Base-by-base conservation (phyloP, 495 filamentous ascomycete species). In the Astrocystis sublimbata region DNA sequence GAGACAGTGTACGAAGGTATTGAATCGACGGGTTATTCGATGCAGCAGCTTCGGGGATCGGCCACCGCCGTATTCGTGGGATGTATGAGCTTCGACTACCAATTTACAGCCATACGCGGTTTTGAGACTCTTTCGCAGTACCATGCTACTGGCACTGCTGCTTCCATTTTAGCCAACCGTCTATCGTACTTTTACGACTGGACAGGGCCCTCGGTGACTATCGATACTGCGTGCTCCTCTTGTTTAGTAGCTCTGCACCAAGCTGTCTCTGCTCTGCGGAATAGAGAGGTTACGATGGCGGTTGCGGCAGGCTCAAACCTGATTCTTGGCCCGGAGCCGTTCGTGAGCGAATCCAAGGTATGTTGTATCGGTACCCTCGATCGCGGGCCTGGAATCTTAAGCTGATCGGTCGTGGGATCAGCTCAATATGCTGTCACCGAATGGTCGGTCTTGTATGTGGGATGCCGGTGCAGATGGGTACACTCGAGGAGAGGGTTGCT, bases 401-500 rank as follows among this genome's bases (percentile, higher is more conserved):
- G n/a, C n/a, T n/a, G n/a, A n/a, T n/a, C n/a, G n/a, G n/a, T n/a
- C n/a, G n/a, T n/a, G n/a, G n/a, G n/a, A n/a, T n/a, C n/a, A 69
- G 5, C 33, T 72, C 0, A 28, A 62, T 6, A 71, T 75, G 58
- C 60, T 79, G 6, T 58, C 55, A 4, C 68, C 71, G 0, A 65
- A 69, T 33, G 72, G 76, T 17, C 68, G 68, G 23, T 72, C 65
- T 0, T 71, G 68, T n/a, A 73, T 76, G 40, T 78, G 75, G 60
- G 85, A 88, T 52, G 71, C 74, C 0, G 47, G 63, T 0, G 89
- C 87, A 0, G 76, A 88, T 65, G 89, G 89, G 0, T 91, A 88
- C 68, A 88, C 38, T 0, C 83, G 89, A 35, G 33, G 5, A 5
- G 33, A 35, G 5, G 33, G 33, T 35, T 35, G 5, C 33, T 5